phyloP scores from a whole-genome alignment of 2,329 filamentous ascomycete genomes.

The Rhinocladiella mackenziei region DNA sequence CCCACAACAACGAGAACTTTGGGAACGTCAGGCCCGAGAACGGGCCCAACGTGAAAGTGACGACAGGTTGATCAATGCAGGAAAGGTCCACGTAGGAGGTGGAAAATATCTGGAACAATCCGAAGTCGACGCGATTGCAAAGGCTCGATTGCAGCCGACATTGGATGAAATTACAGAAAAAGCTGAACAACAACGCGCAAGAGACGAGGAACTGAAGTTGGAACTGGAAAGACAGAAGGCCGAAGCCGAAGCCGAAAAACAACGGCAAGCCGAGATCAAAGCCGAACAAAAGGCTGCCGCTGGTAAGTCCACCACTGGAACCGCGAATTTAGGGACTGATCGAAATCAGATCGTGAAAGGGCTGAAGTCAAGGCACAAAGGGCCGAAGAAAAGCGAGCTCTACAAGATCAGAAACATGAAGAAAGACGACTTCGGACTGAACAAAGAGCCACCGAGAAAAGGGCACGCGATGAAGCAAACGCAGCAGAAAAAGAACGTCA shows the following conservation, averaged over 20 bases:
- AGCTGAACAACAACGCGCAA: constrained; percentile 67
- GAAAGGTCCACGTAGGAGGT: constrained; percentile 67
- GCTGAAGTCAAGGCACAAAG: constrained; percentile 24
- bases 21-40: constrained; percentile 72
- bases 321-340: no score
- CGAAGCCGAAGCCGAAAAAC: constrained; percentile 46
- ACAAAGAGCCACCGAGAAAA: constrained; percentile 25
- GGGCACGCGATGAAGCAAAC: constrained; percentile 18
- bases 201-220: constrained; percentile 58
- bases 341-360: constrained; percentile 24
- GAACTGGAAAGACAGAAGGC: constrained; percentile 64
- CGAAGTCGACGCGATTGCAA: constrained; percentile 75
- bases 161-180: constrained; percentile 79
- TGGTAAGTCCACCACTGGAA: constrained; percentile 32
- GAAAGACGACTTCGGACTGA: constrained; percentile 19
- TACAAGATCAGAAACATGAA: constrained; percentile 24
- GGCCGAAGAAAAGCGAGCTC: constrained; percentile 26
- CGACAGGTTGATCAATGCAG: constrained; percentile 54
- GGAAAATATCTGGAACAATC: constrained; percentile 74
- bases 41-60: constrained; percentile 65
- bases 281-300: constrained; percentile 42
- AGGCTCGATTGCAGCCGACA: constrained; percentile 72
- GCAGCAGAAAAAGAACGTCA: constrained; percentile 16
- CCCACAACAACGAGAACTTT: constrained; percentile 65
- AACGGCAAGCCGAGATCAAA: constrained; percentile 38